Evolutionary conservation across 2,329 filamentous ascomycete genomes (phyloP), one percentile per base, ranked within the genome.

Genomic region (Hirsutella rhossiliensis): DNA sequence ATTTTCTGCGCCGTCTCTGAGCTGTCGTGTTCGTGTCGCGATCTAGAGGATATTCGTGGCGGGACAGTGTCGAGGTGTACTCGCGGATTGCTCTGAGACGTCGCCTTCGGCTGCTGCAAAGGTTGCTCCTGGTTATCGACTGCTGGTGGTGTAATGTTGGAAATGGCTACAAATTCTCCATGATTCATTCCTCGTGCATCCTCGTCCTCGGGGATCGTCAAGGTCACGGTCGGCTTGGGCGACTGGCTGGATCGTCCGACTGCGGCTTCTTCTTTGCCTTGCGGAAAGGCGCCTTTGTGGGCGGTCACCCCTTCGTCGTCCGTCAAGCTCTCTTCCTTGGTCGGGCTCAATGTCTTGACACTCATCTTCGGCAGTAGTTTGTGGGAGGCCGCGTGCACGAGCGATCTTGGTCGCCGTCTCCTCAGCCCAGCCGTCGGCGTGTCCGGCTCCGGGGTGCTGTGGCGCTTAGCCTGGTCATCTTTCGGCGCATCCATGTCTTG

Each of bases 371-470:
- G 48, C 4, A 43, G 38, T 12, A 61, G 32, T 18, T 46, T 54
- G 11, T 50, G 53, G 1, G 56, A 56, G 11, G 41, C 29, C 7
- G 50, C 45, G 28, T 51, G 59, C 15, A 44, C 53, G 30, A 48
- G 40, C 4, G 47, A 49, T 19, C 47, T 51, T 3, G 52, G 49
- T 13, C 55, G 50, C 39, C 54, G 54, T 34, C 54, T 48, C 23
- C 36, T 53, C 40, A 54, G 38, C 19, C 48, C 48, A 8, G 47
- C 40, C 1, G 61, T 62, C 29, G 64, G 59, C 28, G 60, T 66
- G 32, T 57, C 60, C 2, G 62, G 60, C n/a, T 62, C 61, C 8
- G 65, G 60, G 7, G 66, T 68, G 15, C 47, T 52, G 27, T 53
- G 52, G 39, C 54, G 54, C 27, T 56, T 51, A 15, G 18, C 9